These are phyloP conservation scores for Melocanna baccifera DNA, from an alignment of 176 grass and related monocot species.

Conservation along the genomic window DNA sequence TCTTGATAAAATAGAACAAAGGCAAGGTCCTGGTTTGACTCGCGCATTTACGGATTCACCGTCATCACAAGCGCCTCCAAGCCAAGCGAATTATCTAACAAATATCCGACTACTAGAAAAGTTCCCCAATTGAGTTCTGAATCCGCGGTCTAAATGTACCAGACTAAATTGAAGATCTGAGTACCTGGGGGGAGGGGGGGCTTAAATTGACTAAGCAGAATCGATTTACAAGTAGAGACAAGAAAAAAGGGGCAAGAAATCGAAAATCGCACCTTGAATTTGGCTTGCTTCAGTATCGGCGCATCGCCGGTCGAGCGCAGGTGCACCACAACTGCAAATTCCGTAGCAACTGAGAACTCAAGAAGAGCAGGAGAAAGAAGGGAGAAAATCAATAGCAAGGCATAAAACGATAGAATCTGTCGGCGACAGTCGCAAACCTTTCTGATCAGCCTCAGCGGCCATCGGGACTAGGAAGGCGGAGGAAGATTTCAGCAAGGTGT, in stretches of 20 bases:
- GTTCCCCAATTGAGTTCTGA: neutral
- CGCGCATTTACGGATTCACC: neutral
- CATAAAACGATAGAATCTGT: neutral
- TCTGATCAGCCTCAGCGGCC: constrained; percentile 45
- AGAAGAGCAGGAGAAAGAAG: neutral
- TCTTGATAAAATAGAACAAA: neutral
- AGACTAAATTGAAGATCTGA: neutral
- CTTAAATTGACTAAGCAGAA: neutral
- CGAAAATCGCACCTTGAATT: constrained; percentile 57
- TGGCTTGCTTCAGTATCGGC: constrained; percentile 77
- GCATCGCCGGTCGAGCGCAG: constrained; percentile 67
- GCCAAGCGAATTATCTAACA: neutral
- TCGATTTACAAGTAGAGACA: neutral
- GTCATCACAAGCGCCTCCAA: neutral
- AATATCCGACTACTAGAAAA: neutral
- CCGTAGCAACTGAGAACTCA: neutral
- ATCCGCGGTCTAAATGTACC: neutral
- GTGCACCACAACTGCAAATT: constrained; percentile 64
- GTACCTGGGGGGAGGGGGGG: neutral
- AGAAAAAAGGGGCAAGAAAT: neutral
- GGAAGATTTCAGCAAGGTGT: neutral
- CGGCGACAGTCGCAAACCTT: constrained; percentile 20
- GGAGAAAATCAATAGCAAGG: neutral
- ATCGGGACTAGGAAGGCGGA: neutral
- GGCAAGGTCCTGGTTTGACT: neutral